These are phyloP conservation scores for Pilasporangium apinafurcum DNA, from an alignment of 352 stramenopile species.

Conservation along the genomic window DNA sequence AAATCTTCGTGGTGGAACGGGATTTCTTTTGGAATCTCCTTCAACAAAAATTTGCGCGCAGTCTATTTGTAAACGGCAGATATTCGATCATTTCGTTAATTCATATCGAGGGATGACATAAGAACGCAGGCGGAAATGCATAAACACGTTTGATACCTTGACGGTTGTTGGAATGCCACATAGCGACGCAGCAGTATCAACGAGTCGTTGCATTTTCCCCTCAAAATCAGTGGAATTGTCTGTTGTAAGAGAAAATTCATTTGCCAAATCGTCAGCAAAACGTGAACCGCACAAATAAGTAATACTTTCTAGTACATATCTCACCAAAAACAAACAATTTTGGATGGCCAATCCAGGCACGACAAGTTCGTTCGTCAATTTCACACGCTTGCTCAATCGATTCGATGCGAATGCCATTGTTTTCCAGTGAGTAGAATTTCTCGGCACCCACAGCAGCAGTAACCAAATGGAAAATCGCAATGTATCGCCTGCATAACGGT, in stretches of 20 bases:
- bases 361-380: conserved; percentile 80
- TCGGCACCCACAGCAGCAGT: conserved; percentile 92
- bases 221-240: conserved; percentile 83
- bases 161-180: conserved; percentile 75
- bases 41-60: conserved; percentile 68
- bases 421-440: conserved; percentile 95
- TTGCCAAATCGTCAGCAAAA: neutral
- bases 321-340: conserved; percentile 82
- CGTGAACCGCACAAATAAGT: too few species aligned
- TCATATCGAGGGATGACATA: neutral
- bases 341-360: conserved; percentile 77
- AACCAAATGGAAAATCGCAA: conserved; percentile 86
- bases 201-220: conserved; percentile 84
- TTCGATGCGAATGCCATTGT: conserved; percentile 96
- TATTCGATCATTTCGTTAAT: too few species aligned
- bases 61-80: too few species aligned
- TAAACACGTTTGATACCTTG: conserved; percentile 15
- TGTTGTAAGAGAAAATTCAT: conserved; percentile 6
- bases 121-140: neutral
- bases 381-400: conserved; percentile 84
- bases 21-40: conserved; percentile 41
- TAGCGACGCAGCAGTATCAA: conserved; percentile 64
- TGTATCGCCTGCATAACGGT: conserved; percentile 53
- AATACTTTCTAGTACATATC: neutral
- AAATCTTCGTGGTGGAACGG: conserved; percentile 82